Base-by-base conservation (phyloP, 495 filamentous ascomycete genomes). In the Daldinia vernicosa region DNA sequence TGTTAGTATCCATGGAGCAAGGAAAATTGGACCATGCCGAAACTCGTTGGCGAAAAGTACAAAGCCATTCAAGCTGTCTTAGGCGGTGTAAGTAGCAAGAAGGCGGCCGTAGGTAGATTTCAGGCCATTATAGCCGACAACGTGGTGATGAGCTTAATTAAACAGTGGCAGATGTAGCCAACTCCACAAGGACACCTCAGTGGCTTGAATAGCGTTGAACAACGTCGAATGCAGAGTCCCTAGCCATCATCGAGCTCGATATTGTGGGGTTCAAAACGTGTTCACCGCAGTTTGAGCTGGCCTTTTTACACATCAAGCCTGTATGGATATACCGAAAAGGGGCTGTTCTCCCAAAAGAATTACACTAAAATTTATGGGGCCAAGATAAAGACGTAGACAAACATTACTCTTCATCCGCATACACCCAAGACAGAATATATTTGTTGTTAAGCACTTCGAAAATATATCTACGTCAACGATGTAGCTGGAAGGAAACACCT, bases 201-300 rank as follows among this genome's bases (percentile, higher is more conserved):
- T 47, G 11, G 17, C 19, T 47, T 24, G 9, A 3, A 47, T 24
- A 47, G 43, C n/a, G 14, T 47, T 47, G 43, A 22, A 22, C 43
- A 47, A 47, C 43, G 19, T 22, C 43, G 3, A 24, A 22, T 22
- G 19, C 19, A 47, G 24, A 3, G 19, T 24, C 3, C 43, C 9
- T 47, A 47, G 43, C 19, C 11, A 24, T 47, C 22, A 24, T 47
- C 19, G 4, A 22, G 43, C 19, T 24, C 19, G 19, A 47, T 47
- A 24, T 47, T 47, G 43, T 47, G 43, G 43, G 17, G 50, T 53
- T 53, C 27, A 17, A 53, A 53, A 53, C 50, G 24, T 53, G 50
- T 53, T 53, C 50, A 53, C 27, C 50, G 50, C 50, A 53, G 50
- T 30, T 53, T 53, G 50, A 30, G 27, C 27, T 53, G 50, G 43